Percentiles rank a stretch among this genome's conserved stretches.
Conservation (phyloP, 495 filamentous ascomycete species). For the Haplographium delicatum region DNA sequence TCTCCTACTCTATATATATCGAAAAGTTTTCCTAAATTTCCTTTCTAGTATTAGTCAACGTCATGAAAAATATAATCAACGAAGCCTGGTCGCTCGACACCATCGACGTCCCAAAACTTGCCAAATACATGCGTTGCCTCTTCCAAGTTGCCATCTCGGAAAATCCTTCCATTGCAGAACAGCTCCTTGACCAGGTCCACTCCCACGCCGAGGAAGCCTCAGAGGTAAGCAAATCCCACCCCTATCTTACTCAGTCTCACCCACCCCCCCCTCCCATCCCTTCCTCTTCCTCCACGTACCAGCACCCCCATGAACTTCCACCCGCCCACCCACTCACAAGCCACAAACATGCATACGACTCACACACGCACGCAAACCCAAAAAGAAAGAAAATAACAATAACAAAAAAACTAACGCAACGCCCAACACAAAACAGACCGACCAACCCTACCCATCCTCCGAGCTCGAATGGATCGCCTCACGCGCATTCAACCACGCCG, state of each 20-base stretch:
- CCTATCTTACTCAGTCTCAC: background rate
- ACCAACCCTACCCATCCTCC: constrained; percentile 53
- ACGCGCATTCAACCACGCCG: constrained; percentile 67
- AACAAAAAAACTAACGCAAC: no score
- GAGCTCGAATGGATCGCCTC: constrained; percentile 78
- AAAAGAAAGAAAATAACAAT: no score
- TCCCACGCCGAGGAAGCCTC: constrained; percentile 39
- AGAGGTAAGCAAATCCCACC: constrained; percentile 28
- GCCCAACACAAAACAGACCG: constrained; percentile 27
- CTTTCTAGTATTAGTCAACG: constrained; percentile 36
- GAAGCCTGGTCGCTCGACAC: constrained; percentile 48
- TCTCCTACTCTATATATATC: background rate
- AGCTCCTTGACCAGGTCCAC: constrained; percentile 52
- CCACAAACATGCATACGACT: no score
- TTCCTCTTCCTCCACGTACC: no score
- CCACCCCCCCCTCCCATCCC: no score
- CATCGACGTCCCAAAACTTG: constrained; percentile 50
- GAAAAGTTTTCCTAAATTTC: constrained; percentile 1
- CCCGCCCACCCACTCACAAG: no score
- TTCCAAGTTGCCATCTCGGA: constrained; percentile 56
- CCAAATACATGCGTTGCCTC: constrained; percentile 67
- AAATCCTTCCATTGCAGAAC: constrained; percentile 37
- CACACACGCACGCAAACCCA: no score
- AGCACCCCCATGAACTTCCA: no score
- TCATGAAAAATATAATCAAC: constrained; percentile 57